Conservation (phyloP, 2,329 filamentous ascomycete genomes). For the Microsporum ferrugineum region DNA sequence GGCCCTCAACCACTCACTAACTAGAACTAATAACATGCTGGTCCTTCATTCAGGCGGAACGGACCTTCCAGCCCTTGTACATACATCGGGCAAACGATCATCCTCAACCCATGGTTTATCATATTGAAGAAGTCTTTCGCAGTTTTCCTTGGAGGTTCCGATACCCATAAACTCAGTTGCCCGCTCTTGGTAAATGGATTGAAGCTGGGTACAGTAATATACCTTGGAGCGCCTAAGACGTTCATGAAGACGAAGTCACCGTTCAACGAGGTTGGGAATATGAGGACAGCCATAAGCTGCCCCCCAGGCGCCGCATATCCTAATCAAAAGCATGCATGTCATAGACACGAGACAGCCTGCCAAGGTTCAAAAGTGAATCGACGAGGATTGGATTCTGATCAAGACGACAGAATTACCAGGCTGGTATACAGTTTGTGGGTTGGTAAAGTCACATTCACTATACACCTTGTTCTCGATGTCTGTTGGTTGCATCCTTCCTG, state of each 20-base stretch:
- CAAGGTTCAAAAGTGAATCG: neutral
- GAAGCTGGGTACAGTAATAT: neutral
- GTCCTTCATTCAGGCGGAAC: neutral
- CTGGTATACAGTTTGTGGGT: neutral
- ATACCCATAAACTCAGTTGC: neutral
- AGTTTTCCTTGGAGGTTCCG: neutral
- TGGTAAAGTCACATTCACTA: neutral
- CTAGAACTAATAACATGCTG: slow-evolving; percentile 1
- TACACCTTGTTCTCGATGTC: neutral
- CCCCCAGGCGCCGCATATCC: neutral
- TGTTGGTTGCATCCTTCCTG: neutral
- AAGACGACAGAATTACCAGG: neutral
- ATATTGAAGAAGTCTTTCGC: neutral
- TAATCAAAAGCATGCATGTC: neutral
- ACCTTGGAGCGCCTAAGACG: neutral
- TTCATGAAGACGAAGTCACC: neutral
- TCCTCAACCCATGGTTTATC: neutral
- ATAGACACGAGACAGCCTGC: neutral
- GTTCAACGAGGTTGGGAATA: neutral
- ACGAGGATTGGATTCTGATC: neutral
- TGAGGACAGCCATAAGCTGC: neutral
- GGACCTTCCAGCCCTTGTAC: neutral
- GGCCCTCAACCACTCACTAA: neutral
- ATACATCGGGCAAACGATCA: slow-evolving; percentile 2
- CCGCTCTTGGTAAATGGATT: neutral